A percentile compares a stretch with the other conserved stretches of the same genome.
Evolutionary conservation across 345 rosid genomes (phyloP).

Genomic region (Populus davidiana): DNA sequence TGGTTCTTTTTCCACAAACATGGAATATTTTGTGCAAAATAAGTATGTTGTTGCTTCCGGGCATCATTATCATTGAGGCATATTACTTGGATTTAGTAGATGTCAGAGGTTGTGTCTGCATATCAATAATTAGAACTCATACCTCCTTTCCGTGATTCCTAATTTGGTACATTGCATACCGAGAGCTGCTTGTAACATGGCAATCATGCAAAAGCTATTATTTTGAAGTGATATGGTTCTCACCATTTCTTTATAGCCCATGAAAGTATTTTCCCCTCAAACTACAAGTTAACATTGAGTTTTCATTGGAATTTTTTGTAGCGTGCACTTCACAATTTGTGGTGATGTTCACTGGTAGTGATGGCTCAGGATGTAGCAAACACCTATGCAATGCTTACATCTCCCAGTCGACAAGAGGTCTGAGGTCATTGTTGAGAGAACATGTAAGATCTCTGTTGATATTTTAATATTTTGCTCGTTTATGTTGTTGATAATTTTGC

Average conservation of each 20-base stretch:
- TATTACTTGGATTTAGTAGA: neutral
- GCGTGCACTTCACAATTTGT: conserved; percentile 87
- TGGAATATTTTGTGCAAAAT: neutral
- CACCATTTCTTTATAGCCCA: neutral
- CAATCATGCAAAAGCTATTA: neutral
- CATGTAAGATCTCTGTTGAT: conserved; percentile 58
- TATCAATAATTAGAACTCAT: neutral
- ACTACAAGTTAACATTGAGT: conserved; percentile 10
- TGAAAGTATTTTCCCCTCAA: neutral
- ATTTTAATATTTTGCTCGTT: neutral
- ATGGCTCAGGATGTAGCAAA: conserved; percentile 42
- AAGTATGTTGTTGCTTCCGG: neutral
- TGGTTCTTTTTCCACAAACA: neutral
- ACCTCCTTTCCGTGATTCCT: neutral
- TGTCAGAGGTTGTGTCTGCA: neutral
- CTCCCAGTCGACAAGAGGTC: conserved; percentile 75
- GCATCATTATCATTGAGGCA: neutral
- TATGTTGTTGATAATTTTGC: neutral
- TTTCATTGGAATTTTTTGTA: conserved; percentile 33
- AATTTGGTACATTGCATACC: neutral
- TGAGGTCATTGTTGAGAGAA: conserved; percentile 73
- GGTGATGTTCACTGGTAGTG: conserved; percentile 67
- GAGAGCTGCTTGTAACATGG: neutral
- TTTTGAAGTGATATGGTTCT: neutral
- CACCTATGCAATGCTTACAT: conserved; percentile 65